Evolutionary conservation across 108 stramenopile genomes (phyloP).

Genomic region (Epithemia pelagica): DNA sequence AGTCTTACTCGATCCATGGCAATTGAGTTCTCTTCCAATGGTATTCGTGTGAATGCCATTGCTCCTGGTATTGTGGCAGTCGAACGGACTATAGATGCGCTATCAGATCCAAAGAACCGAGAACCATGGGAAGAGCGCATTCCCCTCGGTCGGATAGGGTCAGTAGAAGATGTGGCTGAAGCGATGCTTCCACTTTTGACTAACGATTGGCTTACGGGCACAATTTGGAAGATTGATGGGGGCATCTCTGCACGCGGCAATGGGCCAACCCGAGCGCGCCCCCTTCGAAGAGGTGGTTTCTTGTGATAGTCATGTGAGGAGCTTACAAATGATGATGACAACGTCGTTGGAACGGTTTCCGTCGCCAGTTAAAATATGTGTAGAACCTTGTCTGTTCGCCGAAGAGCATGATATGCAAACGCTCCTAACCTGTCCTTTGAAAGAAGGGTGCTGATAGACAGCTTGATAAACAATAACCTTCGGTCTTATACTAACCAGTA

Average conservation of each 20-base stretch:
- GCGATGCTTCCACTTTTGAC: conserved; percentile 38
- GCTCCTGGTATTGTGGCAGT: conserved; percentile 65
- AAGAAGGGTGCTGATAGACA: too few relatives aligned
- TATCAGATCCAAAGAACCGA: conserved; percentile 20
- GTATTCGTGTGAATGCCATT: conserved; percentile 56
- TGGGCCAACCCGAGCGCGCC: conserved; percentile 33
- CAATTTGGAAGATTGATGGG: conserved; percentile 52
- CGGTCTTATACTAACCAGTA: too few relatives aligned
- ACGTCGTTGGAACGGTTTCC: too few relatives aligned
- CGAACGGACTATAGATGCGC: conserved; percentile 38
- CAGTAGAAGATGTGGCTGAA: conserved; percentile 46
- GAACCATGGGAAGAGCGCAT: conserved; percentile 42
- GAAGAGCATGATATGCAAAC: too few relatives aligned
- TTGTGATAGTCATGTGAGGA: too few relatives aligned
- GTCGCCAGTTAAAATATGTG: too few relatives aligned
- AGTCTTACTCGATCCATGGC: conserved; percentile 45
- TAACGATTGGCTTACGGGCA: conserved; percentile 61
- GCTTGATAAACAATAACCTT: too few relatives aligned
- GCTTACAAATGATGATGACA: too few relatives aligned
- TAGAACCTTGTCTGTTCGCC: too few relatives aligned
- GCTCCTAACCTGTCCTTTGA: too few relatives aligned
- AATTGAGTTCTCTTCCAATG: conserved; percentile 45
- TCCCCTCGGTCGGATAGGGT: conserved; percentile 35
- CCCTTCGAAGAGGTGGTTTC: conserved; percentile 9
- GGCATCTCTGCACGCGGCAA: conserved; percentile 56